Evolutionary conservation across 306 rosid species (phyloP), one percentile per base, ranked within the genome.

Genomic region (Lathyrus oleraceus): DNA sequence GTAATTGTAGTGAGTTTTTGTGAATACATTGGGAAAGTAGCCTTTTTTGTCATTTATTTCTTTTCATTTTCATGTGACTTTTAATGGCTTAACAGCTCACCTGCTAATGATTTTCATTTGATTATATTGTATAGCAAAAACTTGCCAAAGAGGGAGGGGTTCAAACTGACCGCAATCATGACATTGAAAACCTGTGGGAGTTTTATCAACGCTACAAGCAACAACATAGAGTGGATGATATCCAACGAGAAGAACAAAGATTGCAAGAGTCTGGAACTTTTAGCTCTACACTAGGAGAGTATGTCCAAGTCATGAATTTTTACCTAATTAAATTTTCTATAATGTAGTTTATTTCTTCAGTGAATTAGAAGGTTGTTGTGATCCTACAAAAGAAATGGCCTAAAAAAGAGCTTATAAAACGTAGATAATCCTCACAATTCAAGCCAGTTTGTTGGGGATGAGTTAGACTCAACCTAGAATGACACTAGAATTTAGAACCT

Each of bases 261-360:
- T 71, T 80, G 82, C 90, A 84, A 56, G 97, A 94, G 78, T 88
- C 98, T 19, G 97, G 97, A 87, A 87, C 77, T 68, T 80, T 88
- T 65, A 88, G 87, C 83, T 69, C 92, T 72, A 83, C 81, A 74
- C 25, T 93, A 68, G 91, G 93, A 81, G 91, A 87, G 98, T 91
- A 94, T 79, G 95, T 73, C 79, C 49, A 32, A 51, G 61, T 72
- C 52, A 49, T 25, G 52, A 19, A 65, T 43, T n/a, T 19, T 56
- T 45, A 65, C 20, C 52, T 63, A 43, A 27, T 35, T 62, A 14
- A 30, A 45, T 44, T 3, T 11, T 21, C 6, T 14, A 47, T 51
- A 49, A 23, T 32, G 40, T 64, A 21, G 35, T 63, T 67, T 58
- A 51, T 70, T 68, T 65, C 43, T 70, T 65, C 14, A 32, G 52